phyloP scores from a whole-genome alignment of 2,329 filamentous ascomycete species.

The Clarireedia sp. region DNA sequence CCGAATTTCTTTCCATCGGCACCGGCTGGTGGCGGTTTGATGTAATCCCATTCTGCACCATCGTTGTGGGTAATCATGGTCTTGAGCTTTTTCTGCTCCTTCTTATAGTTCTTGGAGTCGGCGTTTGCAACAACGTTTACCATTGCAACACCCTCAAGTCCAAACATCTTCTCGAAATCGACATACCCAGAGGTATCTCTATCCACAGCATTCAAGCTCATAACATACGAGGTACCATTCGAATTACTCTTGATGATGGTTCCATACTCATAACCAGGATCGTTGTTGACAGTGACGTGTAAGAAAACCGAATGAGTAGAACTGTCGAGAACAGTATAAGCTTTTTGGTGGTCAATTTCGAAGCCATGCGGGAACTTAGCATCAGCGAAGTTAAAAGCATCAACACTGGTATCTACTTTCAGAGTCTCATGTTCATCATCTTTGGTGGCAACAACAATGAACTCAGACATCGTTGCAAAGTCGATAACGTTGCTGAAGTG shows the following conservation, averaged over 20 bases:
- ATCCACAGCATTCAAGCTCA: constrained; percentile 77
- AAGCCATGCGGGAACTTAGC: constrained; percentile 85
- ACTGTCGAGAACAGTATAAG: constrained; percentile 90
- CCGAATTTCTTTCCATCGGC: constrained; percentile 61
- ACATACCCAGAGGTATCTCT: constrained; percentile 70
- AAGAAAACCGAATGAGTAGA: constrained; percentile 91
- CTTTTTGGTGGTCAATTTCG: constrained; percentile 65
- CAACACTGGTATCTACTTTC: constrained; percentile 73
- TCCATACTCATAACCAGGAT: constrained; percentile 61
- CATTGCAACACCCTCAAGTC: constrained; percentile 81
- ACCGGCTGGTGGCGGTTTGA: constrained; percentile 65
- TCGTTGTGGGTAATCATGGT: constrained; percentile 96
- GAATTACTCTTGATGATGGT: constrained; percentile 97
- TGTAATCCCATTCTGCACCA: constrained; percentile 74
- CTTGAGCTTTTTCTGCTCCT: constrained; percentile 69
- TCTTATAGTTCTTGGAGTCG: constrained; percentile 44
- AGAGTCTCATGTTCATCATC: constrained; percentile 58
- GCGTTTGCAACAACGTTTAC: constrained; percentile 79
- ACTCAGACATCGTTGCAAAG: constrained; percentile 94
- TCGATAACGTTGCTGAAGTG: constrained; percentile 66
- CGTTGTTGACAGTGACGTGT: constrained; percentile 73
- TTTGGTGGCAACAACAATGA: constrained; percentile 78
- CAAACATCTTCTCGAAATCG: constrained; percentile 93
- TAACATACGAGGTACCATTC: constrained; percentile 90
- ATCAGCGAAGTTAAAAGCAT: constrained; percentile 73